Percentiles rank a stretch among this genome's conserved stretches.
phyloP scores from a whole-genome alignment of 495 filamentous ascomycete genomes.

The Lentithecium fluviatile region DNA sequence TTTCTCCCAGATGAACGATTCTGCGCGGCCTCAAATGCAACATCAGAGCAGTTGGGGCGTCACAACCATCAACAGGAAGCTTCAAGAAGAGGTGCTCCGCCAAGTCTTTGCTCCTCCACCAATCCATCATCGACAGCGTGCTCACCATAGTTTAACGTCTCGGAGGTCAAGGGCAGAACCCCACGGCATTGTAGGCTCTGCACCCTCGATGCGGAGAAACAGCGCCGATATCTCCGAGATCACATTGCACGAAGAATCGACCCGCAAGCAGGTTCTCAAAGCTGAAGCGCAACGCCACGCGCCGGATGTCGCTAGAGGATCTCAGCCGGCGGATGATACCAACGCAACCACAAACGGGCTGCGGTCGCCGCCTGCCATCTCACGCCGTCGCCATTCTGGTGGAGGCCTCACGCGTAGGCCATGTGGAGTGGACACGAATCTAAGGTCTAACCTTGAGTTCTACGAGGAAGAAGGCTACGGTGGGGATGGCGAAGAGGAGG shows the following conservation, averaged over 20 bases:
- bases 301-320: not conserved
- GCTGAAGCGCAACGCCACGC: conserved; percentile 29
- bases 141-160: conserved; percentile 56
- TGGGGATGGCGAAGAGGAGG: conserved; percentile 71
- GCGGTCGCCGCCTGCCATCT: conserved; percentile 19
- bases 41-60: conserved; percentile 80
- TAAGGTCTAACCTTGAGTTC: conserved; percentile 71
- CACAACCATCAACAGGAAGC: conserved; percentile 84
- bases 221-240: conserved; percentile 28
- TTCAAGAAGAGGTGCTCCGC: conserved; percentile 88
- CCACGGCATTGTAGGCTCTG: conserved; percentile 29
- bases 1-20: conserved; percentile 11
- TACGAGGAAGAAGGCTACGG: conserved; percentile 85
- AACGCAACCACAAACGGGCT: not conserved
- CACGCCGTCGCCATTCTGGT: conserved; percentile 71
- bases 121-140: conserved; percentile 63
- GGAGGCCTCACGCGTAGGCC: conserved; percentile 71
- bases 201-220: conserved; percentile 27
- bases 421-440: conserved; percentile 58
- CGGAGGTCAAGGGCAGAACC: conserved; percentile 23
- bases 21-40: conserved; percentile 42
- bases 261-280: conserved; percentile 34
- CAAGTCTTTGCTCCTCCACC: conserved; percentile 89
- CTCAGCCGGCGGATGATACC: not conserved
- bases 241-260: conserved; percentile 22